Conservation (phyloP, 2,329 filamentous ascomycete species). For the Leptographium lundbergii region DNA sequence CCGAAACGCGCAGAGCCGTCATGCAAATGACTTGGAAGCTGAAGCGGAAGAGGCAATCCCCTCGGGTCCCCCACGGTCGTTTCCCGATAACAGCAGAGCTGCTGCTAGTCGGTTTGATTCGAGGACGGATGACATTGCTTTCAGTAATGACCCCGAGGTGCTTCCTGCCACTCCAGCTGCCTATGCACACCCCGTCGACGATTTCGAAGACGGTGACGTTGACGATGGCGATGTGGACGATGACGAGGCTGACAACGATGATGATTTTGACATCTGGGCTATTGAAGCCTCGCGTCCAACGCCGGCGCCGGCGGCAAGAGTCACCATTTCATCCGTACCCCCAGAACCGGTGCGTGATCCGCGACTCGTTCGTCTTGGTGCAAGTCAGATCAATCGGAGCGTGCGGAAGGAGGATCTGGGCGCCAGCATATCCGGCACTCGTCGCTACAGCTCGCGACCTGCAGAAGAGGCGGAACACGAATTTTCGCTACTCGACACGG, state of each 20-base stretch:
- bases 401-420: neutral
- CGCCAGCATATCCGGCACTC: neutral
- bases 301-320: conserved; percentile 18
- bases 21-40: neutral
- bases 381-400: neutral
- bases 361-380: neutral
- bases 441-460: neutral
- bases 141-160: neutral
- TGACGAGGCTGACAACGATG: conserved; percentile 18
- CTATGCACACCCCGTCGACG: neutral
- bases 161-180: neutral
- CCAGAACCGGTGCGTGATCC: neutral
- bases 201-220: neutral
- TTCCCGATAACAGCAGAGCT: neutral
- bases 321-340: neutral
- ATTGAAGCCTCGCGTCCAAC: conserved; percentile 39
- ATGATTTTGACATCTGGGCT: conserved; percentile 42
- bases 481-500: conserved; percentile 29
- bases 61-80: neutral
- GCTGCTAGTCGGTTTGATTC: no score
- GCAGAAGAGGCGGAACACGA: conserved; percentile 23
- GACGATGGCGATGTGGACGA: no score
- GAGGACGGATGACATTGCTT: neutral
- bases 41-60: neutral
- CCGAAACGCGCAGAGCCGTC: neutral